Percentiles rank a stretch among this genome's conserved stretches.
These are phyloP conservation scores for Leishmania turanica DNA, from an alignment of 208 protist species.

Conservation along the genomic window DNA sequence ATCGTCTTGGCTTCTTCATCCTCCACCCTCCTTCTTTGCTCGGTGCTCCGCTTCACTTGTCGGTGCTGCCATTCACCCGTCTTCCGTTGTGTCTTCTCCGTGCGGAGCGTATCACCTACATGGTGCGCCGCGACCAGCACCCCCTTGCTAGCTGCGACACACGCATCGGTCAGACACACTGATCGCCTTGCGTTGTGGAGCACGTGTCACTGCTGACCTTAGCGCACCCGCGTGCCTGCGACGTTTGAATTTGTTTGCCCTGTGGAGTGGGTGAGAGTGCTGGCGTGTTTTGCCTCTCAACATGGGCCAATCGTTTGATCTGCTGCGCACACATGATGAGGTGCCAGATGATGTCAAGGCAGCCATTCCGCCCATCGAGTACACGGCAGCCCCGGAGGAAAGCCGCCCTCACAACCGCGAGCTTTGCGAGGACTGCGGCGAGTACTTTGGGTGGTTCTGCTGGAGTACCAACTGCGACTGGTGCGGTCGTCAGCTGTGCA, in stretches of 20 bases:
- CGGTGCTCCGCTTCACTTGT: not conserved
- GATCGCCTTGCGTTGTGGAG: not conserved
- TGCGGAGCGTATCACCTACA: not conserved
- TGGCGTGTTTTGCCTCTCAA: not conserved
- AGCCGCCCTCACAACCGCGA: slow-evolving; percentile 35
- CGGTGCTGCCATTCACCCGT: not conserved
- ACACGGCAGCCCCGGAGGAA: slow-evolving; percentile 45
- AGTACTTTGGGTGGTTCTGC: slow-evolving; percentile 68
- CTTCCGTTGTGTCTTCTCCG: not conserved
- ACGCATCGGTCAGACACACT: not conserved
- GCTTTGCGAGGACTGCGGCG: slow-evolving; percentile 63
- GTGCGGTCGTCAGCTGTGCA: slow-evolving; percentile 80
- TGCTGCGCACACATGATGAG: slow-evolving; percentile 52
- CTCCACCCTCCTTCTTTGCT: not conserved
- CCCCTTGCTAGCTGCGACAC: not conserved
- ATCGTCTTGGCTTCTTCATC: too few relatives aligned
- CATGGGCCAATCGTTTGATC: slow-evolving; percentile 72
- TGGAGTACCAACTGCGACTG: slow-evolving; percentile 80
- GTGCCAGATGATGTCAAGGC: slow-evolving; percentile 78
- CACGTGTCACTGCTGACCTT: not conserved
- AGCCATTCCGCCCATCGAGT: slow-evolving; percentile 65
- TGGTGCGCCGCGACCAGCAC: not conserved
- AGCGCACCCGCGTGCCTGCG: not conserved
- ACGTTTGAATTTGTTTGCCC: not conserved
- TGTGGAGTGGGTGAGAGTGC: not conserved